Percentiles rank a stretch among this genome's conserved stretches.
phyloP scores from a whole-genome alignment of 495 filamentous ascomycete genomes.

The Venustampulla echinocandica region DNA sequence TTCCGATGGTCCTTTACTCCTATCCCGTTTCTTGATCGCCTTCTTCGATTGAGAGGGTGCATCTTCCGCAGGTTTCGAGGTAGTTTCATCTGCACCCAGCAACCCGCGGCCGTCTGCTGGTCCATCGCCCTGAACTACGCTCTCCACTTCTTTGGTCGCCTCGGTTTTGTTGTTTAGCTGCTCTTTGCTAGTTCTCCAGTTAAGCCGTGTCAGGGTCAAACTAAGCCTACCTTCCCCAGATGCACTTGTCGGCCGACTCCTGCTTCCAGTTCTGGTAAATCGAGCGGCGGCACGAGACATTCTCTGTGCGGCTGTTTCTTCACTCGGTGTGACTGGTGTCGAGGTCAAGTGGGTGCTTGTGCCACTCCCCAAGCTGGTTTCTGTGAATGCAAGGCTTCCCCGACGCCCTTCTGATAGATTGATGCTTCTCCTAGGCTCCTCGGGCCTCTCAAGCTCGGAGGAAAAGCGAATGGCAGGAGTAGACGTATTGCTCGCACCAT shows the following conservation, averaged over 20 bases:
- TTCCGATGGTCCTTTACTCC: slow-evolving; percentile 22
- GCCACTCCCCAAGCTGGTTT: slow-evolving; percentile 33
- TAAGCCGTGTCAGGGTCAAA: slow-evolving; percentile 56
- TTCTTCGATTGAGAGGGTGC: slow-evolving; percentile 32
- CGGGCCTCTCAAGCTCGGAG: slow-evolving; percentile 25
- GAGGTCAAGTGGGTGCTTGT: slow-evolving; percentile 14
- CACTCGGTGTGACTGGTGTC: slow-evolving; percentile 38
- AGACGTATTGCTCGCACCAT: slow-evolving; percentile 16
- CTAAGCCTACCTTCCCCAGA: slow-evolving; percentile 59
- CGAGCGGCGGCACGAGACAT: slow-evolving; percentile 53
- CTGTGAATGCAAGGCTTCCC: slow-evolving; percentile 38
- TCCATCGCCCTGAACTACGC: slow-evolving; percentile 24
- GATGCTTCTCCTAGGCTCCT: slow-evolving; percentile 8
- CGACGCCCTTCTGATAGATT: slow-evolving; percentile 31
- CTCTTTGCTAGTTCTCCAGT: slow-evolving; percentile 42
- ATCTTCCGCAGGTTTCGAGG: slow-evolving; percentile 27
- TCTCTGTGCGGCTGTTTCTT: slow-evolving; percentile 41
- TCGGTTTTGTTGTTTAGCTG: slow-evolving; percentile 29
- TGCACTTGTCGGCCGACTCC: slow-evolving; percentile 60
- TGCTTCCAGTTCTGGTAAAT: slow-evolving; percentile 42
- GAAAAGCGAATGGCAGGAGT: slow-evolving; percentile 18
- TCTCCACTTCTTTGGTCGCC: slow-evolving; percentile 24
- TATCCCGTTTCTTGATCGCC: slow-evolving; percentile 36
- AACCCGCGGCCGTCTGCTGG: slow-evolving; percentile 29
- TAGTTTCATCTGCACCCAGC: slow-evolving; percentile 38